Base-by-base conservation (phyloP, 305 asterid species). In the Fraxinus floribunda region DNA sequence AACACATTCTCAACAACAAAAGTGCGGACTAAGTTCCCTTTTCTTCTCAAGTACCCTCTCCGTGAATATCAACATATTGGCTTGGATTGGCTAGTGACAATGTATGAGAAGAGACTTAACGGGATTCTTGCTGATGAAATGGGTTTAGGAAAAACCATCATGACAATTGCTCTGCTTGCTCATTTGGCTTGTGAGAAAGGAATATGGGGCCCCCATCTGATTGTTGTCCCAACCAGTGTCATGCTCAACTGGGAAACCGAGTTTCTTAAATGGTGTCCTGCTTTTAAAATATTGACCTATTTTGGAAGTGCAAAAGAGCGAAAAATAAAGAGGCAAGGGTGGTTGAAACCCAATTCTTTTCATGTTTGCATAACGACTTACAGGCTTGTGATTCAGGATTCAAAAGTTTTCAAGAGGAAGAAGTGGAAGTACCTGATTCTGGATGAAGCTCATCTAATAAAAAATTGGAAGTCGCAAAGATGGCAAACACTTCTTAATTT, bases 191-290 rank as follows among this genome's bases (percentile, higher is more conserved):
- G 94, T 83, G 98, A 95, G 83, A 97, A 93, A 83, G 99, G 99
- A 81, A 93, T 97, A 68, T 97, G 99, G 99, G 99, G 97, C 64
- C 98, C 98, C 73, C 99, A 97, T 91, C 97, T 97, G 84, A 97
- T 97, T 87, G 99, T 97, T 71, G 99, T 97, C 79, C 99, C 99
- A 36, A 97, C 99, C 60, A 97, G 99, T 85, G 99, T 97, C 87
- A 93, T 97, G 99, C 98, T 97, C 84, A 97, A 97, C 89, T 97
- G 99, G 99, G 98, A 97, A 87, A 97, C 99, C 1, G 99, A 97
- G 90, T 95, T 97, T 89, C 98, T 97, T 22, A 97, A 93, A 81
- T 97, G 99, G 99, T 95, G 98, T 87, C 99, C 99, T 60, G 99
- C 99, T 84, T 95, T 97, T 89, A 97, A 97, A 90, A 95, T 97